phyloP scores from a whole-genome alignment of 305 asterid genomes.

The Ilex paraguariensis region DNA sequence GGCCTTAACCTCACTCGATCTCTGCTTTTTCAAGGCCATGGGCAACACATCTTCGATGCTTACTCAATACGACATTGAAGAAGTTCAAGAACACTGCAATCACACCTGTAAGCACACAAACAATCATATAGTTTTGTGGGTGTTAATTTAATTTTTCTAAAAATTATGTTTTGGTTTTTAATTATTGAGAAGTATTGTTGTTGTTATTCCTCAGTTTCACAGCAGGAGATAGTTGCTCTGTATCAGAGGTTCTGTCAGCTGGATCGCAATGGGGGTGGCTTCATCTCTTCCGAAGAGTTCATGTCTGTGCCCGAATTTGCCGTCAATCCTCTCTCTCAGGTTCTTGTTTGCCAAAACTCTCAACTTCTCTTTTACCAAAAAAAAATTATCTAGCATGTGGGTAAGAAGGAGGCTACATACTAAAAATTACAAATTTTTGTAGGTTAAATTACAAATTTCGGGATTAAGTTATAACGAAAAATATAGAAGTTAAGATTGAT shows the following conservation, averaged over 20 bases:
- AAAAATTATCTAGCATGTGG: too few relatives aligned
- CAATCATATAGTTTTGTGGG: neutral
- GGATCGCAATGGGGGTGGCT: conserved; percentile 76
- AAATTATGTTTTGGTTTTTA: neutral
- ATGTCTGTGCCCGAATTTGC: conserved; percentile 83
- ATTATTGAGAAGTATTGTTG: neutral
- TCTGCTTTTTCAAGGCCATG: conserved; percentile 17
- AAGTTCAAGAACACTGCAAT: conserved; percentile 78
- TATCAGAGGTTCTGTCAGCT: conserved; percentile 84
- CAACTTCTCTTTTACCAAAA: too few relatives aligned
- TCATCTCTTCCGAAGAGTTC: conserved; percentile 71
- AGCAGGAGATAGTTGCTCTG: conserved; percentile 81
- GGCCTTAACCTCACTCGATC: too few relatives aligned
- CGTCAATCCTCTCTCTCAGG: conserved; percentile 85
- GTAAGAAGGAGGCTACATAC: too few relatives aligned
- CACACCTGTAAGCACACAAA: conserved; percentile 41
- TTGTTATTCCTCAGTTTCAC: conserved; percentile 48
- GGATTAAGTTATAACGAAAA: too few relatives aligned
- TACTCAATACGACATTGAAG: conserved; percentile 89
- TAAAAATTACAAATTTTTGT: too few relatives aligned
- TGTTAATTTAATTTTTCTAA: neutral
- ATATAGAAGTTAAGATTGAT: too few relatives aligned
- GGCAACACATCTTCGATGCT: conserved; percentile 57
- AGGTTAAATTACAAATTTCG: too few relatives aligned
- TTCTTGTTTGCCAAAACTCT: conserved; percentile 4